These are phyloP conservation scores for Dimargaris xerosporica DNA, from an alignment of 192 early-diverging fungal species.

Conservation along the genomic window DNA sequence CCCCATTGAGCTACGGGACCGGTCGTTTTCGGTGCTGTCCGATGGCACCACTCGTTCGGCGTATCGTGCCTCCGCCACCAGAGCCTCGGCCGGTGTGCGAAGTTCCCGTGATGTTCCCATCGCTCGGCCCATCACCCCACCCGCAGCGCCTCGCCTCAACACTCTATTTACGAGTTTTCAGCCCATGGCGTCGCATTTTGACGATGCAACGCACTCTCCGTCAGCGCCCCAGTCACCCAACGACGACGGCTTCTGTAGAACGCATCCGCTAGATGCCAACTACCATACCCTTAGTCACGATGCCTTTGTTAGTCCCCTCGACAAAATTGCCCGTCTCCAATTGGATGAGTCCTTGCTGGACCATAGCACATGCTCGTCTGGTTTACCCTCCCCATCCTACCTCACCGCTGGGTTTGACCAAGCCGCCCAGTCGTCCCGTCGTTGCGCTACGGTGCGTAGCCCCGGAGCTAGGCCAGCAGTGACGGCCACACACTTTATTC, in stretches of 20 bases:
- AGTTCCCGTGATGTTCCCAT: slow-evolving; percentile 9
- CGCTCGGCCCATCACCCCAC: slow-evolving; percentile 7
- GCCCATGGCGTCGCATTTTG: background rate
- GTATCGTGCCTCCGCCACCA: background rate
- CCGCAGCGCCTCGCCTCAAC: slow-evolving; percentile 4
- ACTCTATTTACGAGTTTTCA: slow-evolving; percentile 10
- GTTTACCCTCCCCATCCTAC: too few species aligned
- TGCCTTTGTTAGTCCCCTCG: slow-evolving; percentile 7
- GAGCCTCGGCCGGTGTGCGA: too few species aligned
- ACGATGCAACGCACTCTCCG: background rate
- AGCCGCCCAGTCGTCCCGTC: too few species aligned
- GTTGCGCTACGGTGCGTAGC: too few species aligned
- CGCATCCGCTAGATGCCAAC: background rate
- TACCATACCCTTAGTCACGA: background rate
- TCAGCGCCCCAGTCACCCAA: background rate
- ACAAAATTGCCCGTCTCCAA: slow-evolving; percentile 9
- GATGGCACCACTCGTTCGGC: background rate
- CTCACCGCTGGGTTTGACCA: too few species aligned
- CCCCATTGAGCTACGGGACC: background rate
- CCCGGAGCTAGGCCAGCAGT: too few species aligned
- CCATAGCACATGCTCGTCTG: too few species aligned
- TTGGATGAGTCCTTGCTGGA: background rate
- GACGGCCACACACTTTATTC: too few species aligned
- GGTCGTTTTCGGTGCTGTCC: background rate
- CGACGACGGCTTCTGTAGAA: background rate